A percentile compares a stretch with the other conserved stretches of the same genome.
Conservation (phyloP, 352 stramenopile species). For the Phytophthora rubi region DNA sequence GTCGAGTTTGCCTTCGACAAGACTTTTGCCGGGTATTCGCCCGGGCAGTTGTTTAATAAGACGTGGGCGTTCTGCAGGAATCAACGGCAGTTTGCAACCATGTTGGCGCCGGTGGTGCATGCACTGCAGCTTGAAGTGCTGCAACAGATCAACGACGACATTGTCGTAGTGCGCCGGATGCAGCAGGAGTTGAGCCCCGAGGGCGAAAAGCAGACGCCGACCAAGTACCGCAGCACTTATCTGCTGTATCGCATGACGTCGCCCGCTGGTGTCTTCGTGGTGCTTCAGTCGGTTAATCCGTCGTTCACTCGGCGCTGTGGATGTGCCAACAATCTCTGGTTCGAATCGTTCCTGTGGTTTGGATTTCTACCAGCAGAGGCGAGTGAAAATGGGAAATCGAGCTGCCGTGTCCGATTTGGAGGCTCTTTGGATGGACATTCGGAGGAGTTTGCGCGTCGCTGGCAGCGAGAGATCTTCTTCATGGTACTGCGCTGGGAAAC, state of each 20-base stretch:
- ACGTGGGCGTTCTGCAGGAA: conserved; percentile 43
- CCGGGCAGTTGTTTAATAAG: conserved; percentile 35
- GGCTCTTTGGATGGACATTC: conserved; percentile 39
- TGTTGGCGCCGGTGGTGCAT: conserved; percentile 32
- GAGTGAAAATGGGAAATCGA: background rate
- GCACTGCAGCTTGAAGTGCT: conserved; percentile 40
- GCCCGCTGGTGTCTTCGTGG: conserved; percentile 37
- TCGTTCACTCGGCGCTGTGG: conserved; percentile 40
- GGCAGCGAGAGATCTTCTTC: conserved; percentile 43
- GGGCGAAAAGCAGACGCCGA: conserved; percentile 25
- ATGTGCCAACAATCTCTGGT: conserved; percentile 41
- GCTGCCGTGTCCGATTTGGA: conserved; percentile 39
- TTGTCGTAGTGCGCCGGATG: conserved; percentile 45
- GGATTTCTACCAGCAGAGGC: conserved; percentile 21
- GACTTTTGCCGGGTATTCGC: conserved; percentile 15
- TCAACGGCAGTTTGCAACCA: conserved; percentile 30
- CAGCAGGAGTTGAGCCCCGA: conserved; percentile 36
- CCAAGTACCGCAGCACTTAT: conserved; percentile 46
- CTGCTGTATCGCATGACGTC: conserved; percentile 41
- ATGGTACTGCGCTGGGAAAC: conserved; percentile 44
- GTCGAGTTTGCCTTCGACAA: conserved; percentile 45
- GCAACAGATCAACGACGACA: conserved; percentile 43
- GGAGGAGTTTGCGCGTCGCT: conserved; percentile 36
- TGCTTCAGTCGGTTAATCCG: conserved; percentile 42
- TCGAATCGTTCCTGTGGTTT: conserved; percentile 46